Evolutionary conservation across 2,329 filamentous ascomycete genomes (phyloP), one percentile per base, ranked within the genome.

Genomic region (Exophiala dermatitidis): DNA sequence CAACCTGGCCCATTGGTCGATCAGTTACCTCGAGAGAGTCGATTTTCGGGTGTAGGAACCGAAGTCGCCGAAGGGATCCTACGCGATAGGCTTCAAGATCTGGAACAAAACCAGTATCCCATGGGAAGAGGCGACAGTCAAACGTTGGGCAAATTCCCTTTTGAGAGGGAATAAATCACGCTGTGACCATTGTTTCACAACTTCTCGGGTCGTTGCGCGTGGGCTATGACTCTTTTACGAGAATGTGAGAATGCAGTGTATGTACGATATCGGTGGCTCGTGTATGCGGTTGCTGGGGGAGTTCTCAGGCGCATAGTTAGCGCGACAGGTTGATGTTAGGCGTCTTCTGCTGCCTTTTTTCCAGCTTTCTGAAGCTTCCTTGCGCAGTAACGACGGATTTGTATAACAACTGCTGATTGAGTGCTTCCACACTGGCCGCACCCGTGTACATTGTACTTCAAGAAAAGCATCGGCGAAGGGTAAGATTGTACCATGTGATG

Each of bases 1-100:
- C 72, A 77, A 26, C 77, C 80, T 0, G 80, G 81, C 1, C 72
- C 81, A 1, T 73, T 79, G 10, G 69, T 75, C 12, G 70, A 70
- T 7, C 66, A 68, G 9, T 54, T 4, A 48, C 52, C 58, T 46
- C 41, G 57, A 48, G 56, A 57, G 10, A 49, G 52, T 33, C 50
- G 63, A 52, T 55, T 59, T 40, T 57, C 58, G 43, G 58, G 62
- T 57, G 62, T 64, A 55, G 67, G 67, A 12, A 66, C 67, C 31
- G 81, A 86, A 59, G 74, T 81, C 10, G 82, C 84, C 4, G 84
- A 87, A 69, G 74, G 80, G 54, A 82, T 85, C 53, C 68, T 86
- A 55, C 77, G 79, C 53, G 80, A 84, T 62, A 75, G 77, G 30
- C 70, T 84, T 53, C 78, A 80, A 51, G 73, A 74, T 29, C 76